Evolutionary conservation across 768 basidiomycete genomes (phyloP).

Genomic region (Coprinellus aureogranulatus): DNA sequence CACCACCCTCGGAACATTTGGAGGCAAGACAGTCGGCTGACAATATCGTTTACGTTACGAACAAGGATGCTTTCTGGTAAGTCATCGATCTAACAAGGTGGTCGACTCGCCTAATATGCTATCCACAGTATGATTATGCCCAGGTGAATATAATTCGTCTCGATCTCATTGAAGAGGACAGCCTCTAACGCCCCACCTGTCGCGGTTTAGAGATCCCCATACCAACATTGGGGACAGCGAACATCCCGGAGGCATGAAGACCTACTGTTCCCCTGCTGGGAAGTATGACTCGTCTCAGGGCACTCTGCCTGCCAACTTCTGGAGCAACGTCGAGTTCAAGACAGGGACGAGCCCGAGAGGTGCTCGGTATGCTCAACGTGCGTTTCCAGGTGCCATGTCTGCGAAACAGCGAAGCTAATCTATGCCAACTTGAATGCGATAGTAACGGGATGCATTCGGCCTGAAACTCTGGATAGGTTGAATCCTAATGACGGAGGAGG

Average conservation of each 20-base stretch:
- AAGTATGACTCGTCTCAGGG: slow-evolving; percentile 43
- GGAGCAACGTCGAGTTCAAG: slow-evolving; percentile 50
- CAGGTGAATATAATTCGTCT: slow-evolving; percentile 33
- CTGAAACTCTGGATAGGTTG: slow-evolving; percentile 38
- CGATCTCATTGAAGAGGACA: too few species aligned
- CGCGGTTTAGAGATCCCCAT: slow-evolving; percentile 47
- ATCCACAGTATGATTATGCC: slow-evolving; percentile 46
- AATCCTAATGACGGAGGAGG: slow-evolving; percentile 50
- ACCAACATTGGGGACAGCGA: slow-evolving; percentile 58
- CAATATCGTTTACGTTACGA: slow-evolving; percentile 52
- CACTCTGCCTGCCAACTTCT: slow-evolving; percentile 44
- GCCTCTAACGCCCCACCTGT: too few species aligned
- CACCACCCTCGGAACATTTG: slow-evolving; percentile 14
- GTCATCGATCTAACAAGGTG: slow-evolving; percentile 16
- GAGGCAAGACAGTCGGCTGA: slow-evolving; percentile 34
- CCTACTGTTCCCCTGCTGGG: slow-evolving; percentile 49
- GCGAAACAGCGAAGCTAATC: too few species aligned
- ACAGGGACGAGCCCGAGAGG: slow-evolving; percentile 41
- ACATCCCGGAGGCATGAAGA: slow-evolving; percentile 51
- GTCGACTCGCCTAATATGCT: neutral
- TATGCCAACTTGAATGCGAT: too few species aligned
- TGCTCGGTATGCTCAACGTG: slow-evolving; percentile 43
- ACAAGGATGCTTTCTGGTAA: slow-evolving; percentile 44
- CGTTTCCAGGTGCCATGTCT: too few species aligned
- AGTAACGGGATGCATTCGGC: slow-evolving; percentile 57